Evolutionary conservation across 345 rosid genomes (phyloP), one percentile per base, ranked within the genome.

Genomic region (Theobroma cacao): DNA sequence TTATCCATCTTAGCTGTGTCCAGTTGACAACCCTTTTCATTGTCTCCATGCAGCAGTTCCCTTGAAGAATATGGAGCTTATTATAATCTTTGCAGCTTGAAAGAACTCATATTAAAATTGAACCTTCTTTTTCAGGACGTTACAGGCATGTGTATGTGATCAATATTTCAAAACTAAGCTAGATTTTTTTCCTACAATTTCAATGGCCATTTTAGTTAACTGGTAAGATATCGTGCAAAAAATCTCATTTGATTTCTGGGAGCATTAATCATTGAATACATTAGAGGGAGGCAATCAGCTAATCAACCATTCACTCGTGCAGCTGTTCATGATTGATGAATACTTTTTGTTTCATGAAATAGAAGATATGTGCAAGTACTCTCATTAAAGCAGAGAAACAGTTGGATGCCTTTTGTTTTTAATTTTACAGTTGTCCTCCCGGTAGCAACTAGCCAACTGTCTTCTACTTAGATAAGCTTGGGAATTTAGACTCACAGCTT

Each of bases 1-100:
- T 55, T 1, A 33, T 22, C n/a, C 7, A 79, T 74, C 82, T 82
- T 75, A 65, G 72, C 80, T 60, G 83, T 80, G 60, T 48, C 64
- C 30, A 72, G 63, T 64, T 31, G 68, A 80, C 41, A 26, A 14
- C n/a, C 63, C 22, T 75, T n/a, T 63, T 26, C 31, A 18, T 33
- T 67, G 47, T 36, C 48, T 75, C 72, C 75, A 50, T 48, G 55
- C 45, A 67, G 67, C 74, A 58, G n/a, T 24, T 74, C 74, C 5
- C 14, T 64, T 31, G 28, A 77, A 69, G 60, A 78, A 63, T 30
- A 47, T 31, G 56, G 30, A 70, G 40, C 58, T 70, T 7, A 11
- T 28, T 33, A 10, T 17, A 28, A 69, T 74, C 84, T 80, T 83
- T 83, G 74, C 88, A 83, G 86, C 76, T 73, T 52, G 22, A 47